Percentiles rank a stretch among this genome's conserved stretches.
These are phyloP conservation scores for Ceratobasidium sp. DNA, from an alignment of 1,284 basidiomycete genomes.

Conservation along the genomic window DNA sequence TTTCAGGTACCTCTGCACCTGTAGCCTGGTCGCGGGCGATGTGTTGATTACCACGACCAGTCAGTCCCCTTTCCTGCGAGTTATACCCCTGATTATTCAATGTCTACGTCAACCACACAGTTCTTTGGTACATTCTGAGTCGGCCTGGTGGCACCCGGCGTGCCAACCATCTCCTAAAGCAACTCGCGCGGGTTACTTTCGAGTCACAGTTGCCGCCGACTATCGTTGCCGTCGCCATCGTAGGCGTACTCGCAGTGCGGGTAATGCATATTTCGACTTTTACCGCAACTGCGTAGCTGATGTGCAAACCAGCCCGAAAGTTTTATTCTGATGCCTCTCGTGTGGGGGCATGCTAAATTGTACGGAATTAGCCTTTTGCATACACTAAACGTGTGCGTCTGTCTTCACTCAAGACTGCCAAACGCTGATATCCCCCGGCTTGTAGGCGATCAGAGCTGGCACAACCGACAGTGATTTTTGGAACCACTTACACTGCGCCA, in stretches of 20 bases:
- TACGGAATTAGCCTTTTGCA: too few species aligned
- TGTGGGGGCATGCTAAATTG: conserved; percentile 28
- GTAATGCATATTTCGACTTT: neutral
- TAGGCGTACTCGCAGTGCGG: conserved; percentile 12
- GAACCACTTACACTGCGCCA: neutral
- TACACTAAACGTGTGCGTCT: neutral
- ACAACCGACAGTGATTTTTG: neutral
- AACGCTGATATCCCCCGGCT: neutral
- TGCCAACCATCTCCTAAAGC: conserved; percentile 2
- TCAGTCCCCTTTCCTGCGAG: neutral
- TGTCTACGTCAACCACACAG: neutral
- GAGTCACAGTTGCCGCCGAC: conserved; percentile 32
- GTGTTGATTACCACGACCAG: neutral
- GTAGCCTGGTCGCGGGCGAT: neutral
- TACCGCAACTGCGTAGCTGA: too few species aligned
- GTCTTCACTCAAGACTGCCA: neutral
- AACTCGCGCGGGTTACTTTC: conserved; percentile 25
- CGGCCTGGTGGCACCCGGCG: neutral
- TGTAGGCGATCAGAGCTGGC: neutral
- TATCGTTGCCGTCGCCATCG: conserved; percentile 15
- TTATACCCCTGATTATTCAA: too few species aligned
- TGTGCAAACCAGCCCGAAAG: neutral
- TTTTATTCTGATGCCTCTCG: conserved; percentile 18
- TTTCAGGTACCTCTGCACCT: conserved; percentile 18
- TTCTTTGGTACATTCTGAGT: conserved; percentile 5